Percentiles rank a stretch among this genome's conserved stretches.
Conservation (phyloP, 768 basidiomycete genomes). For the Mycena olivaceomarginata region DNA sequence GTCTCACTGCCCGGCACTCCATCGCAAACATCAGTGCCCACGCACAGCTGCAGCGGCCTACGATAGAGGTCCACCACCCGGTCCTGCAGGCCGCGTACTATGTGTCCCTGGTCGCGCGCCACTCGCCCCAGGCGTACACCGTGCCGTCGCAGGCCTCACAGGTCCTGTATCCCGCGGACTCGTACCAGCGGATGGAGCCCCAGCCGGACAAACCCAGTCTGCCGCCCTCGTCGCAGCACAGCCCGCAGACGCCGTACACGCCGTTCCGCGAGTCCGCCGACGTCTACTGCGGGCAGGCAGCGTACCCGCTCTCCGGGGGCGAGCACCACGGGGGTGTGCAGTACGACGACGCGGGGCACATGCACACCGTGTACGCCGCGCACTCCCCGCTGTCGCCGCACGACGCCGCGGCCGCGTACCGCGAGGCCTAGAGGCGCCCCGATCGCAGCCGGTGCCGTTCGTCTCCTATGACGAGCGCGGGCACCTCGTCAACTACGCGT, state of each 20-base stretch:
- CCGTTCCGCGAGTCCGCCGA: neutral
- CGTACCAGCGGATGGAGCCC: neutral
- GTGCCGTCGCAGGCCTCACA: too few relatives aligned
- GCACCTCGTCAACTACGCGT: neutral
- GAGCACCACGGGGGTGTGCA: too few relatives aligned
- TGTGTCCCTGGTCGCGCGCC: too few relatives aligned
- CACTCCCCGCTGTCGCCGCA: neutral
- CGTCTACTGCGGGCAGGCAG: too few relatives aligned
- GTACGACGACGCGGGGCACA: too few relatives aligned
- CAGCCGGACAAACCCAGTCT: neutral
- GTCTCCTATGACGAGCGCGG: slow-evolving; percentile 1
- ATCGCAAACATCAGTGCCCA: neutral
- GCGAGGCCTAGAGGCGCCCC: neutral
- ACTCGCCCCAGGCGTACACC: too few relatives aligned
- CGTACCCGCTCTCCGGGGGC: too few relatives aligned
- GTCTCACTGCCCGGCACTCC: slow-evolving; percentile 27
- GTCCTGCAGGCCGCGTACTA: neutral
- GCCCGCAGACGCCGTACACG: slow-evolving; percentile 24
- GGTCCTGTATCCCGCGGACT: neutral
- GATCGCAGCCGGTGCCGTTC: neutral
- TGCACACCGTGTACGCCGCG: neutral
- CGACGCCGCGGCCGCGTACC: neutral
- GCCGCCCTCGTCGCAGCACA: slow-evolving; percentile 5
- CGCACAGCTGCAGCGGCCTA: neutral
- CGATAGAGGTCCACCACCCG: neutral